phyloP scores from a whole-genome alignment of 352 stramenopile species.

The Phytophthora pinifolia region DNA sequence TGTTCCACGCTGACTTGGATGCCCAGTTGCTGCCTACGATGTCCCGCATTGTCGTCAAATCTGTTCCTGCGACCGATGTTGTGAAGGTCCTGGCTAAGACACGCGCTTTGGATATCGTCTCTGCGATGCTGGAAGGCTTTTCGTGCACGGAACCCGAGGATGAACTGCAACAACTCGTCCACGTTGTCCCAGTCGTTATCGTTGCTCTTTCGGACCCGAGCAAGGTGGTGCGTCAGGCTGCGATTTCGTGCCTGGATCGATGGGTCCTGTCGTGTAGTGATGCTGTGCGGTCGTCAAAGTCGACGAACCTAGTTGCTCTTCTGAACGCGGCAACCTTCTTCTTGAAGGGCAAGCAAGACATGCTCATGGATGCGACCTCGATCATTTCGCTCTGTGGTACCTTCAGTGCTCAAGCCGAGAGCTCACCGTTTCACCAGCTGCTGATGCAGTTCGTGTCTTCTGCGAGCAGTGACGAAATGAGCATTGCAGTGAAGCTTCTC shows the following conservation, averaged over 20 bases:
- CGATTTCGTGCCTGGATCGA: conserved; percentile 56
- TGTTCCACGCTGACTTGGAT: conserved; percentile 59
- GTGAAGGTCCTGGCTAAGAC: conserved; percentile 56
- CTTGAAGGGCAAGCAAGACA: conserved; percentile 67
- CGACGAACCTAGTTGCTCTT: conserved; percentile 32
- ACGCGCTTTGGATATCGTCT: conserved; percentile 66
- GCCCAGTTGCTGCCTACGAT: conserved; percentile 64
- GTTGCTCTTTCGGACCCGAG: conserved; percentile 58
- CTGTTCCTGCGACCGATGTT: conserved; percentile 32
- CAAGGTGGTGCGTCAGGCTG: conserved; percentile 57
- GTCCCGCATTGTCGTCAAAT: conserved; percentile 44
- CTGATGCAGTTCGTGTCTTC: conserved; percentile 53
- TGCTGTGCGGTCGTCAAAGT: conserved; percentile 20
- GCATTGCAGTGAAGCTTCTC: conserved; percentile 59
- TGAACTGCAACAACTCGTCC: conserved; percentile 44
- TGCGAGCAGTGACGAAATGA: conserved; percentile 42
- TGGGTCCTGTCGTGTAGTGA: conserved; percentile 41
- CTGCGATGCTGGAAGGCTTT: conserved; percentile 57
- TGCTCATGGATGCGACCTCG: conserved; percentile 71
- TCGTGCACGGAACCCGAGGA: conserved; percentile 39
- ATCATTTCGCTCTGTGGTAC: conserved; percentile 52
- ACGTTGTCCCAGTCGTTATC: conserved; percentile 62
- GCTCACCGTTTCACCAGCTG: conserved; percentile 42
- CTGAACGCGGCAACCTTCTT: conserved; percentile 44
- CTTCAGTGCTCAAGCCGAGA: conserved; percentile 35